These are phyloP conservation scores for Epithele typhae DNA, from an alignment of 768 basidiomycete genomes.

Conservation along the genomic window DNA sequence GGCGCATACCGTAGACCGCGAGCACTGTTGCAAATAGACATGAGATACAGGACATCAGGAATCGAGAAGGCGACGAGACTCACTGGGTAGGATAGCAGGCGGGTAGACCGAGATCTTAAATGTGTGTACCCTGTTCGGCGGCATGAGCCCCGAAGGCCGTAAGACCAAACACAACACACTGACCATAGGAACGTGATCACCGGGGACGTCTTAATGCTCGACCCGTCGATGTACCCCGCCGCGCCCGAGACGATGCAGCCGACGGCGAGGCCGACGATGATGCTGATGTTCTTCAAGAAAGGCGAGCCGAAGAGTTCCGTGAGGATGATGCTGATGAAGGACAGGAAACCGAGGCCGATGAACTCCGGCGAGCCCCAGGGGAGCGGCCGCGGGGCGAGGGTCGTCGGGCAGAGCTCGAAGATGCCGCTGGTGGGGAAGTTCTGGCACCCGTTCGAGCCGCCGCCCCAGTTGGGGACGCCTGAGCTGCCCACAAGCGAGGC, in stretches of 20 bases:
- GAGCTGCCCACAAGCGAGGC: conserved; percentile 70
- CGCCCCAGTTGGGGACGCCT: conserved; percentile 80
- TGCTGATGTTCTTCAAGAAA: conserved; percentile 76
- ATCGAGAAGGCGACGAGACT: too few relatives aligned
- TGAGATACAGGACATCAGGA: too few relatives aligned
- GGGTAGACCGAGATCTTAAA: conserved; percentile 78
- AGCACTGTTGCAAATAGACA: too few relatives aligned
- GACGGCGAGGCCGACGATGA: conserved; percentile 70
- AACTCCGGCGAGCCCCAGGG: conserved; percentile 83
- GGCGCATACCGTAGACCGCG: conserved; percentile 53
- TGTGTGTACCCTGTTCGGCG: conserved; percentile 55
- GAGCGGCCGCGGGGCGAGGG: conserved; percentile 63
- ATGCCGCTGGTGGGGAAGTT: conserved; percentile 57
- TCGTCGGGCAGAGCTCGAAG: conserved; percentile 70
- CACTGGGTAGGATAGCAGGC: conserved; percentile 59
- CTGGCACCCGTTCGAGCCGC: conserved; percentile 72
- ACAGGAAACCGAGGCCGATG: conserved; percentile 84
- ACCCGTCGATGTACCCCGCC: conserved; percentile 70
- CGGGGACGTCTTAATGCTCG: conserved; percentile 62
- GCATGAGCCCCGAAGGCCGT: too few relatives aligned
- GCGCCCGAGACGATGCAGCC: conserved; percentile 82
- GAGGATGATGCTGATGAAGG: conserved; percentile 70
- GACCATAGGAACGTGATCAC: conserved; percentile 80
- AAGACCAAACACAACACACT: too few relatives aligned
- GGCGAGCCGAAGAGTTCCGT: conserved; percentile 83